These are phyloP conservation scores for Incumbomyces lentus DNA, from an alignment of 2,329 filamentous ascomycete genomes.

Conservation along the genomic window DNA sequence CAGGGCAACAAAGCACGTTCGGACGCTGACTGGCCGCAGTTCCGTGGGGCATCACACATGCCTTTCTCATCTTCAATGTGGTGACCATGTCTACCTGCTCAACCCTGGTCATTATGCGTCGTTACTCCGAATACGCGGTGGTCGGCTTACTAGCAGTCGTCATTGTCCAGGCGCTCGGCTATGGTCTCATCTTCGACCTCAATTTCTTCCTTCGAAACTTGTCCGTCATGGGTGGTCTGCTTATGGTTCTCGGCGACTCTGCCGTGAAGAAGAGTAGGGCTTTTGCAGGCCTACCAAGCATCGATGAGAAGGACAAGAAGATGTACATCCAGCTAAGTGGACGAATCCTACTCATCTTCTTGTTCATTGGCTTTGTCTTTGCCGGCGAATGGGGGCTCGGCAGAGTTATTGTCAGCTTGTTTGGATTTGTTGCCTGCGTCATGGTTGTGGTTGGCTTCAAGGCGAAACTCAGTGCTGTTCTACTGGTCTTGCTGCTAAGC, in stretches of 20 bases:
- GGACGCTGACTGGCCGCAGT: constrained; percentile 45
- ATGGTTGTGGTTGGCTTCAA: constrained; percentile 99
- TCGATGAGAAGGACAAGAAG: constrained; percentile 99
- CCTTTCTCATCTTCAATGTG: constrained; percentile 87
- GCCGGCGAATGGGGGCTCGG: constrained; percentile 86
- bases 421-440: constrained; percentile 83
- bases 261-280: constrained; percentile 98
- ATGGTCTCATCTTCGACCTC: constrained; percentile 95
- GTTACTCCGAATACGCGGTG: constrained; percentile 87
- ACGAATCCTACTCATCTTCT: constrained; percentile 88
- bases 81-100: constrained; percentile 78
- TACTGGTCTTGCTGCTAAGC: constrained; percentile 89
- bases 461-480: constrained; percentile 95
- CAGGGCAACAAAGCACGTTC: constrained; percentile 1
- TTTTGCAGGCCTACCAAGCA: constrained; percentile 81
- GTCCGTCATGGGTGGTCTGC: constrained; percentile 87
- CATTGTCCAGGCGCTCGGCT: constrained; percentile 84
- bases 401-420: constrained; percentile 69
- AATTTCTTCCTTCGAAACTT: constrained; percentile 99
- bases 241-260: constrained; percentile 97
- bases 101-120: constrained; percentile 76
- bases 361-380: constrained; percentile 95
- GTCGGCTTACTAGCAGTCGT: constrained; percentile 83
- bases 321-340: constrained; percentile 99
- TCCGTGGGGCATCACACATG: constrained; percentile 73